phyloP scores from a whole-genome alignment of 2,329 filamentous ascomycete genomes.

The Aureobasidium sp. region DNA sequence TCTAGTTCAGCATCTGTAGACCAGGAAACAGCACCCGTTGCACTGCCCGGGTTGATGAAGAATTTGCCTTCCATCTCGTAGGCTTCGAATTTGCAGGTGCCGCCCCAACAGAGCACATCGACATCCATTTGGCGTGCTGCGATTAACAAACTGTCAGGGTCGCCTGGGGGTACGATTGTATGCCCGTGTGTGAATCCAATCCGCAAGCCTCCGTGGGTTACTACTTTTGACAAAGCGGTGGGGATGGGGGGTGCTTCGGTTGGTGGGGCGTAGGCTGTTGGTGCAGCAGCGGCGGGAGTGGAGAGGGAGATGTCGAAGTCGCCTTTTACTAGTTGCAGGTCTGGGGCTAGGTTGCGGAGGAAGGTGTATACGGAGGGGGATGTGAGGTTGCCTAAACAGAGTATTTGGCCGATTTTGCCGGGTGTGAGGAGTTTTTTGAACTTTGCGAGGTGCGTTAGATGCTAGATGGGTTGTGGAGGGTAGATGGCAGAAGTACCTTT shows the following conservation, averaged over 20 bases:
- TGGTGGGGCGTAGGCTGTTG: conserved; percentile 12
- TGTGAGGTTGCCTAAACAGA: conserved; percentile 51
- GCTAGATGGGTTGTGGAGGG: not conserved
- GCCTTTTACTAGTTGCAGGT: conserved; percentile 61
- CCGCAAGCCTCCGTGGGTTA: conserved; percentile 58
- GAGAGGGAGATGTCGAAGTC: conserved; percentile 62
- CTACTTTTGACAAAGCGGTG: conserved; percentile 55
- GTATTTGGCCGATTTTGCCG: conserved; percentile 49
- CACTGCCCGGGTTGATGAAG: conserved; percentile 61
- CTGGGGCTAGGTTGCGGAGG: conserved; percentile 47
- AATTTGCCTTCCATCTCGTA: conserved; percentile 66
- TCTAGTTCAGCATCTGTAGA: conserved; percentile 29
- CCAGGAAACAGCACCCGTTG: conserved; percentile 57
- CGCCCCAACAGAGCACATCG: conserved; percentile 60
- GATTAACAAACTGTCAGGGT: conserved; percentile 58
- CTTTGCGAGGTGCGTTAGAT: conserved; percentile 19
- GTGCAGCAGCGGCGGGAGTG: conserved; percentile 33
- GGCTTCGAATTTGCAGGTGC: conserved; percentile 61
- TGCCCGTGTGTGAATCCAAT: conserved; percentile 65
- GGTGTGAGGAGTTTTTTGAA: conserved; percentile 50
- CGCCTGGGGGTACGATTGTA: conserved; percentile 58
- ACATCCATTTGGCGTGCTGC: conserved; percentile 64
- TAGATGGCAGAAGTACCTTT: conserved; percentile 51
- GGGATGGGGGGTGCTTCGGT: conserved; percentile 23
- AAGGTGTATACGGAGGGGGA: conserved; percentile 49